phyloP scores from a whole-genome alignment of 768 basidiomycete genomes.

The Punctularia strigosozonata region DNA sequence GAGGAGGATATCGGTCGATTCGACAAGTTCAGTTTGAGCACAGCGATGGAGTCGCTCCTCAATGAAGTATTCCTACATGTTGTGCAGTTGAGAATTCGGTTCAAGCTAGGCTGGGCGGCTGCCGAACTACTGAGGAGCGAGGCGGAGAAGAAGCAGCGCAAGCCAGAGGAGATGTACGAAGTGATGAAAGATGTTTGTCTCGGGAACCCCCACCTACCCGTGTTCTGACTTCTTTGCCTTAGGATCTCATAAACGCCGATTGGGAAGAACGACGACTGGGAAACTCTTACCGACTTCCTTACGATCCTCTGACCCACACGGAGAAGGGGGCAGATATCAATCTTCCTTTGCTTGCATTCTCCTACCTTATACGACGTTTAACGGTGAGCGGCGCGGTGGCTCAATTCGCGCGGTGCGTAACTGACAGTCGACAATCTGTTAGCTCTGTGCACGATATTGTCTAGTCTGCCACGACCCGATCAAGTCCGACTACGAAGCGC shows the following conservation, averaged over 20 bases:
- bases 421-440: constrained; percentile 1
- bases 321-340: constrained; percentile 31
- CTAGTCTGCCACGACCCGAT: constrained; percentile 63
- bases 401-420: not conserved
- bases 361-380: constrained; percentile 52
- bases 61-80: constrained; percentile 44
- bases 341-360: constrained; percentile 49
- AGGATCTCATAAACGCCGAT: constrained; percentile 27
- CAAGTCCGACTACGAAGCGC: constrained; percentile 37
- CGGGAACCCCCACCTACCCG: not conserved
- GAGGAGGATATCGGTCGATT: constrained; percentile 27
- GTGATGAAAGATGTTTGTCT: constrained; percentile 19
- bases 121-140: constrained; percentile 43
- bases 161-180: constrained; percentile 26
- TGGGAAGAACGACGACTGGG: constrained; percentile 26
- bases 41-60: constrained; percentile 48
- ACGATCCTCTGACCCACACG: constrained; percentile 36
- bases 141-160: constrained; percentile 32
- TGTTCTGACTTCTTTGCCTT: not conserved
- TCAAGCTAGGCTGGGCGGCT: constrained; percentile 55
- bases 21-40: constrained; percentile 52
- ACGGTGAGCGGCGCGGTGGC: constrained; percentile 26
- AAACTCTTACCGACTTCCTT: constrained; percentile 34
- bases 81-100: constrained; percentile 37
- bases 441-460: constrained; percentile 62